Base-by-base conservation (phyloP, 768 basidiomycete genomes). In the Kwoniella mangroviensis region DNA sequence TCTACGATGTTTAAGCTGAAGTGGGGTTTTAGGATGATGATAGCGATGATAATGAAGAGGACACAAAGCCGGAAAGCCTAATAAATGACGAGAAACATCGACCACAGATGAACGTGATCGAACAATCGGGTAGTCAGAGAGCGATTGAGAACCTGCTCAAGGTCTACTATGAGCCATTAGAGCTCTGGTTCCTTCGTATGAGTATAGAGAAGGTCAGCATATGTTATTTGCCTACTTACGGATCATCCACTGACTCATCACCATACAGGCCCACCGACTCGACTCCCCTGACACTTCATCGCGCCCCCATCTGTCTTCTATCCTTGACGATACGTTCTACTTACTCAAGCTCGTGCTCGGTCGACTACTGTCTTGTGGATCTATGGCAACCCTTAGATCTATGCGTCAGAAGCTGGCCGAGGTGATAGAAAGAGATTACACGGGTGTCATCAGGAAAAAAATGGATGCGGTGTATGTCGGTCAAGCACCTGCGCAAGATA, bases 301-400 rank as follows among this genome's bases (percentile, higher is more conserved):
- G 67, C 54, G 84, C 76, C 51, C 92, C 87, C 61, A 85, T 68
- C 65, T 85, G 28, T 84, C 84, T 0, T 84, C 84, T 24, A 78
- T 81, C 1, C 81, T 85, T 0, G 97, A 99, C 81, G 97, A 98
- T 75, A 91, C 91, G 1, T 99, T 98, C 84, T 99, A 97, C 84
- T 90, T 99, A 67, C 85, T 98, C 69, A 98, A 97, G 82, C 86
- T 89, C 7, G 90, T 95, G 2, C 86, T 94, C 4, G 86, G 88
- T 21, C 88, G 97, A 12, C 84, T 94, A 41, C 80, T 97, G 19
- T 90, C 92, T 0, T 91, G 91, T 0, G 93, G 93, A 0, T 90
- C 90, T 2, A 72, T 89, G 3, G 78, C 81, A 5, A 88, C 87
- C 2, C 86, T 93, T 2, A 85, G 88, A 68, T 85, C 85, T 28